Conservation (phyloP, 805 yeast species). For the Helenozyma baotianmanensis region DNA sequence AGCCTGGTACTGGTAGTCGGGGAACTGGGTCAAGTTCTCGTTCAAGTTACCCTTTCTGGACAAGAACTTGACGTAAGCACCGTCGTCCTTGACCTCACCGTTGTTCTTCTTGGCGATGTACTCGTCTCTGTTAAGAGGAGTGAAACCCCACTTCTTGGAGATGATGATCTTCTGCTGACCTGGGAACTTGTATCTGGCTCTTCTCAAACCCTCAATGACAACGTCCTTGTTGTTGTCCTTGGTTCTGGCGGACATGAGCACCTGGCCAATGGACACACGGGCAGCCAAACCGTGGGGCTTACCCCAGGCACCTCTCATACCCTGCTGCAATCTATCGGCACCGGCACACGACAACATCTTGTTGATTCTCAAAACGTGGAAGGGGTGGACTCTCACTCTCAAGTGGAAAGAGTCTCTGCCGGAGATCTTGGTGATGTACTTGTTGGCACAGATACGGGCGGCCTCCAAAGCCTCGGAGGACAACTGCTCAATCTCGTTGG, state of each 20-base stretch:
- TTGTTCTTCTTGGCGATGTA: slow-evolving; percentile 90
- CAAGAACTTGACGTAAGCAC: slow-evolving; percentile 99
- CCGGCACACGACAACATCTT: slow-evolving; percentile 99
- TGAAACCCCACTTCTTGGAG: slow-evolving; percentile 99
- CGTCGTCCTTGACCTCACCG: slow-evolving; percentile 99
- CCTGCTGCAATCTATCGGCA: slow-evolving; percentile 99
- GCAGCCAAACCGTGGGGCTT: slow-evolving; percentile 99
- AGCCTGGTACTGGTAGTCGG: slow-evolving; percentile 66
- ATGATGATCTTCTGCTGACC: slow-evolving; percentile 99
- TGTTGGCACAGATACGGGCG: slow-evolving; percentile 99
- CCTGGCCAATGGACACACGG: slow-evolving; percentile 98
- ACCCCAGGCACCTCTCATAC: slow-evolving; percentile 99
- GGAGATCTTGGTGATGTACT: slow-evolving; percentile 94
- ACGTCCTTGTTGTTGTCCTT: slow-evolving; percentile 97
- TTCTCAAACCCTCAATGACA: slow-evolving; percentile 98
- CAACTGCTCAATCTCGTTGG: slow-evolving; percentile 98
- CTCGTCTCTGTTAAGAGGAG: slow-evolving; percentile 96
- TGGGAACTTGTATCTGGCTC: slow-evolving; percentile 99
- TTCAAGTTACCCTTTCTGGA: slow-evolving; percentile 94
- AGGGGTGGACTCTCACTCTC: slow-evolving; percentile 99
- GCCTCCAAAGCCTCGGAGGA: slow-evolving; percentile 99
- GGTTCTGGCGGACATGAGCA: slow-evolving; percentile 96
- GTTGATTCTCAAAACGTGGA: slow-evolving; percentile 99
- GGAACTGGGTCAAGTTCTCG: slow-evolving; percentile 89
- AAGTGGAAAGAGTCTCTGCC: slow-evolving; percentile 99